These are phyloP conservation scores for Sporisorium iseilematis-ciliati DNA, from an alignment of 1,284 basidiomycete genomes.

Conservation along the genomic window DNA sequence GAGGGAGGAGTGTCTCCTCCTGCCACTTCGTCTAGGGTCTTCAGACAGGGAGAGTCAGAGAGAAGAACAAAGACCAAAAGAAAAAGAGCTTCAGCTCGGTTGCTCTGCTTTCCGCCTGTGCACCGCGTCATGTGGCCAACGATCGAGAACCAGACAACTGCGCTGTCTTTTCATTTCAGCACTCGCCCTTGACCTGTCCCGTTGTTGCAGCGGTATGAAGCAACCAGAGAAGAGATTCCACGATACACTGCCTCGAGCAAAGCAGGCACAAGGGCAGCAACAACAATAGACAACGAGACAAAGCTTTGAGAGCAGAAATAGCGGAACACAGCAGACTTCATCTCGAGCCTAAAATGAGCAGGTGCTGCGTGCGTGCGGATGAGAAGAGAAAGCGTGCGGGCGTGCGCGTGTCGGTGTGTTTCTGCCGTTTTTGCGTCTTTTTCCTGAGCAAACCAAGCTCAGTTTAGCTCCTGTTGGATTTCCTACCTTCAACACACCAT, in stretches of 20 bases:
- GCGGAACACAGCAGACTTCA: too few species aligned
- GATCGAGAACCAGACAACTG: background rate
- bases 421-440: constrained; percentile 10
- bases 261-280: too few species aligned
- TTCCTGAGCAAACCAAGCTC: constrained; percentile 20
- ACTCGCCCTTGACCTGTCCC: background rate
- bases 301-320: too few species aligned
- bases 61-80: background rate
- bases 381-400: constrained; percentile 5
- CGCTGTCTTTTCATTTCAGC: background rate
- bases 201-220: background rate
- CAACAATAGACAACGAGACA: too few species aligned
- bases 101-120: background rate
- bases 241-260: too few species aligned
- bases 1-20: too few species aligned
- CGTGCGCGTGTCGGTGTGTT: constrained; percentile 12
- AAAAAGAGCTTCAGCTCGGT: background rate
- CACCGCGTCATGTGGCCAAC: constrained; percentile 15
- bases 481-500: constrained; percentile 24
- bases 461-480: constrained; percentile 1
- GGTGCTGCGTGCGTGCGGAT: background rate
- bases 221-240: background rate
- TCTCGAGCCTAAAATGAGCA: too few species aligned
- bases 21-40: background rate
- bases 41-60: background rate